Percentiles rank a stretch among this genome's conserved stretches.
Conservation (phyloP, 225 moss, liverwort and hornwort genomes). For the Antitrichia curtipendula region DNA sequence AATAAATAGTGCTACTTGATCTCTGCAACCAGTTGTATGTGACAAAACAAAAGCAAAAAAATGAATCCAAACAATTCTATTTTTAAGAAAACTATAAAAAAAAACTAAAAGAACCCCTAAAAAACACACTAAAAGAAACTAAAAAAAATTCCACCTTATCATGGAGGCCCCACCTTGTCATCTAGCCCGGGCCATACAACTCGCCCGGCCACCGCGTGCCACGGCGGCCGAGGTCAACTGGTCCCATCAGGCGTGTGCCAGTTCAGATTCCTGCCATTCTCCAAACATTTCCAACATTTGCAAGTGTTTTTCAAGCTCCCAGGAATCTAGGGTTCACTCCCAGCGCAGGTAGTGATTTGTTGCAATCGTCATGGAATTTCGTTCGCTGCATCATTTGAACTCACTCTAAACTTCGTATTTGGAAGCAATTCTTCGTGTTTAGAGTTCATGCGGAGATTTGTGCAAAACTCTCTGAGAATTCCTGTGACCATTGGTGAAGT, state of each 20-base stretch:
- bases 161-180: neutral
- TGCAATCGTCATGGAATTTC: neutral
- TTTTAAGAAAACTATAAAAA: neutral
- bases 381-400: neutral
- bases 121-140: too few relatives aligned
- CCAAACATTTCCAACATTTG: neutral
- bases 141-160: neutral
- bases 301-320: neutral
- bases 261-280: neutral
- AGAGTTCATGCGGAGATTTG: neutral
- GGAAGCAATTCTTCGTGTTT: neutral
- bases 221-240: neutral
- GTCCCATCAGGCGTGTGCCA: neutral
- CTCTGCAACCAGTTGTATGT: neutral
- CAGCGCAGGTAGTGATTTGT: neutral
- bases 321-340: neutral
- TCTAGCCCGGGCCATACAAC: neutral
- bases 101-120: too few relatives aligned
- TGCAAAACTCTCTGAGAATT: neutral
- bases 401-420: neutral
- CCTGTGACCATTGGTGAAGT: too few relatives aligned
- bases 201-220: neutral
- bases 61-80: neutral
- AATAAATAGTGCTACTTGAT: neutral
- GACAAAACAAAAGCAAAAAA: neutral